A percentile compares a stretch with the other conserved stretches of the same genome.
Evolutionary conservation across 768 basidiomycete species (phyloP).

Genomic region (Antrodiella citrinella): DNA sequence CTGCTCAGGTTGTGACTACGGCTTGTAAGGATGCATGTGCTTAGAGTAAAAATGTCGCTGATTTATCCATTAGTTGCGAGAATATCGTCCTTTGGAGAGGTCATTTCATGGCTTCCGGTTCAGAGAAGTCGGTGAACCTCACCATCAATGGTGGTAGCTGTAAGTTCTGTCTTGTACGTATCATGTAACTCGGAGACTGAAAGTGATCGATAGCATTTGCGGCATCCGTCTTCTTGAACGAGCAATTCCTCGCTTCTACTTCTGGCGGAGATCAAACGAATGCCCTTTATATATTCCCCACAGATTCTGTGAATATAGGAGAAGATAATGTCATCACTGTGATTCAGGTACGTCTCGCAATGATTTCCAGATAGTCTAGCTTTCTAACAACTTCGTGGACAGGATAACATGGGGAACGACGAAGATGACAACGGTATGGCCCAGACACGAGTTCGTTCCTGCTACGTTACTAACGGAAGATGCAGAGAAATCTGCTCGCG

Average conservation of each 20-base stretch:
- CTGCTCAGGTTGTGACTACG: conserved; percentile 64
- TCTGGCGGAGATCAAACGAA: conserved; percentile 59
- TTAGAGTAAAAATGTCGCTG: conserved; percentile 5
- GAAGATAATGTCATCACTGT: conserved; percentile 72
- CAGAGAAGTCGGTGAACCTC: conserved; percentile 58
- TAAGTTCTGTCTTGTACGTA: too few relatives aligned
- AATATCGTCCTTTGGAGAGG: conserved; percentile 78
- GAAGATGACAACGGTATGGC: conserved; percentile 42
- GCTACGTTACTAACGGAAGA: neutral
- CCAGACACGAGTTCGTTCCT: neutral
- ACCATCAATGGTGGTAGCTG: conserved; percentile 80
- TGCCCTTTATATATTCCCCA: conserved; percentile 55
- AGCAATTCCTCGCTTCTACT: conserved; percentile 61
- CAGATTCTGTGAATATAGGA: conserved; percentile 39
- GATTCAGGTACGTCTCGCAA: conserved; percentile 57
- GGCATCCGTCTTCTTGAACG: conserved; percentile 75
- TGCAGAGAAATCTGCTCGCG: conserved; percentile 62
- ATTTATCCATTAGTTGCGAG: conserved; percentile 50
- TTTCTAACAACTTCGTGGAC: neutral
- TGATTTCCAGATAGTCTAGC: too few relatives aligned
- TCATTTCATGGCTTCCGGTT: conserved; percentile 58
- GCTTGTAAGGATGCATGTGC: conserved; percentile 45
- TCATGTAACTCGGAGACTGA: too few relatives aligned
- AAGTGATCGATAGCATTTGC: conserved; percentile 77
- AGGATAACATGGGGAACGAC: conserved; percentile 80